Base-by-base conservation (phyloP, 73 alveolate genomes). In the Paraurostyla sp. region DNA sequence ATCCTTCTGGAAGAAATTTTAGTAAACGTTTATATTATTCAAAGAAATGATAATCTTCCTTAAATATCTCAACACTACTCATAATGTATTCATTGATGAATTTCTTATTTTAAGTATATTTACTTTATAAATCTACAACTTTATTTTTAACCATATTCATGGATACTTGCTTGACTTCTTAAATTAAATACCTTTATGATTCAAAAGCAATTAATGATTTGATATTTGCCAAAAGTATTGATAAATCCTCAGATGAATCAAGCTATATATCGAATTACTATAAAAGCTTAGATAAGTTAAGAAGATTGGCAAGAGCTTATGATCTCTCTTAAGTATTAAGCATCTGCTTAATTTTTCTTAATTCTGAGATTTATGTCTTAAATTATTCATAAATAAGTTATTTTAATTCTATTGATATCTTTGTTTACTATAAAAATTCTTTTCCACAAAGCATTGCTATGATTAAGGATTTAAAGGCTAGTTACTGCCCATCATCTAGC, bases 251-350 rank as follows among this genome's bases (percentile, higher is more conserved):
- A 25, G 3, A 22, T 20, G 0, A 3, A 0, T 23, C 0, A 30
- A 73, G 2, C 32, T 73, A 20, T 3, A 73, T 33, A n/a, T 73
- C 87, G 23, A 43, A 43, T 7, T 73, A 16, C 27, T 73, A 33
- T 13, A 73, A 11, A 18, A 73, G 6, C 6, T 48, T 13, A 1
- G 69, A 15, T n/a, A 73, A 46, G 41, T 2, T 30, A 2, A 1
- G 42, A 25, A 73, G 2, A 6, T 45, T 45, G 3, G 13, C 46
- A 13, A 73, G 6, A 1, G 71, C 32, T 13, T 30, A 4, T 2
- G 87, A 20, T 48, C 87, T 45, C 56, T 73, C 30, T 20, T 73
- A 3, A 30, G 71, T 50, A 73, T 73, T 73, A 9, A 73, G 29
- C 87, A 73, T 73, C 6, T 48, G 16, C 33, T 73, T 73, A 30